Conservation (phyloP, 495 filamentous ascomycete genomes). For the Aspergillus carlsbadensis region DNA sequence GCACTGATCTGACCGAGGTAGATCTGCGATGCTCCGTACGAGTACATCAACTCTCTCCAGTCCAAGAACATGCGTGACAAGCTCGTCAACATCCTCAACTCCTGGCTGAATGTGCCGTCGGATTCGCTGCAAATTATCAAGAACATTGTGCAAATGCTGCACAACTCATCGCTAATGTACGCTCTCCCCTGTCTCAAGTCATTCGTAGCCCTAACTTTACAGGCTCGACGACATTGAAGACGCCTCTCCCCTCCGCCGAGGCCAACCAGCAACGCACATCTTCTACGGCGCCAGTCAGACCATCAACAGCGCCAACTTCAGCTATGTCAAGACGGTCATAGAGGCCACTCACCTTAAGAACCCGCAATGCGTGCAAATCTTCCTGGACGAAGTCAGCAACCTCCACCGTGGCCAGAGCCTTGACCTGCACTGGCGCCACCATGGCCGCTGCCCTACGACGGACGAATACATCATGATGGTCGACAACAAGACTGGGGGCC, state of each 20-base stretch:
- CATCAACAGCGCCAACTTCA: constrained; percentile 8
- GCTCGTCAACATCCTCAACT: constrained; percentile 1
- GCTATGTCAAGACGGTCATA: background rate
- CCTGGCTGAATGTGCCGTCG: background rate
- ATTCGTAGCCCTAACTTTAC: background rate
- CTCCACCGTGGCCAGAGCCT: background rate
- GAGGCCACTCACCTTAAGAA: background rate
- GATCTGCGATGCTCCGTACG: constrained; percentile 1
- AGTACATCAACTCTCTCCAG: constrained; percentile 5
- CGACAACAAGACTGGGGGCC: constrained; percentile 4
- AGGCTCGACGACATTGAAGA: constrained; percentile 12
- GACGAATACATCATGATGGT: constrained; percentile 9
- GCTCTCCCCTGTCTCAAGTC: background rate
- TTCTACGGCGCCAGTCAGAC: constrained; percentile 6
- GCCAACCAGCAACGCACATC: constrained; percentile 1
- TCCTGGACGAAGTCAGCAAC: background rate
- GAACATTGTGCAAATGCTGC: background rate
- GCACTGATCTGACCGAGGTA: background rate
- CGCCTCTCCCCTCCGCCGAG: background rate
- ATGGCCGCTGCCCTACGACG: background rate
- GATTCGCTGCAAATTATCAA: background rate
- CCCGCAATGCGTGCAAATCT: background rate
- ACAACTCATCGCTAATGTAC: constrained; percentile 7
- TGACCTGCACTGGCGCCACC: background rate
- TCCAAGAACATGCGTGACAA: constrained; percentile 5